Percentiles rank a stretch among this genome's conserved stretches.
Conservation (phyloP, 495 filamentous ascomycete genomes). For the Tuber umbilicatum region DNA sequence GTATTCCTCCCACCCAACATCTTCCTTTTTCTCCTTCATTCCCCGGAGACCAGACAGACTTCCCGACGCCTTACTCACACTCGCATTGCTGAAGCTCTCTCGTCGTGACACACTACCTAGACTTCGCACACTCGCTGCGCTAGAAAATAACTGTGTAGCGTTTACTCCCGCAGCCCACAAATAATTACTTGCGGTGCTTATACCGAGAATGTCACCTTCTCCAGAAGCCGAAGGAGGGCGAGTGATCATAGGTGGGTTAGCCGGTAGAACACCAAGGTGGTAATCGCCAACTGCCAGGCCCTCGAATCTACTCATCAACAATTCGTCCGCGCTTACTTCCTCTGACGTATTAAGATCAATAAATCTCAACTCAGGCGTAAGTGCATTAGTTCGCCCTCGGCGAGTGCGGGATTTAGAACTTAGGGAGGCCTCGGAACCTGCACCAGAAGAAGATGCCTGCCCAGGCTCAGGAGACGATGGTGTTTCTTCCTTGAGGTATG, state of each 20-base stretch:
- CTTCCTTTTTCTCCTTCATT: conserved; percentile 30
- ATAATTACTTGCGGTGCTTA: conserved; percentile 50
- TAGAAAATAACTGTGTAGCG: conserved; percentile 76
- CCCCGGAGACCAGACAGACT: conserved; percentile 16
- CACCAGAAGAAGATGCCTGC: conserved; percentile 29
- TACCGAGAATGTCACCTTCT: conserved; percentile 50
- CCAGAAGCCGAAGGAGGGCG: conserved; percentile 34
- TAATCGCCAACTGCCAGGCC: conserved; percentile 85
- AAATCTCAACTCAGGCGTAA: conserved; percentile 79
- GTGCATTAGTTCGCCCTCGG: conserved; percentile 62
- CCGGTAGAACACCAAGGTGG: conserved; percentile 75
- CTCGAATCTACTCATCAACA: conserved; percentile 78
- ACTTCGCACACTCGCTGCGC: conserved; percentile 74
- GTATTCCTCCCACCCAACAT: conserved; percentile 43
- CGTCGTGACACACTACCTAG: conserved; percentile 56
- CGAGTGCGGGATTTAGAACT: conserved; percentile 53
- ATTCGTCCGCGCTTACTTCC: conserved; percentile 68
- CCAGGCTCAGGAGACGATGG: not conserved
- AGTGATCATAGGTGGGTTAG: conserved; percentile 56
- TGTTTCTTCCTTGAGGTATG: conserved; percentile 58
- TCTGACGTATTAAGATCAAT: conserved; percentile 78
- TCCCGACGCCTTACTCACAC: conserved; percentile 35
- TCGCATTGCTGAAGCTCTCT: conserved; percentile 47
- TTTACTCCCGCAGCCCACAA: conserved; percentile 78
- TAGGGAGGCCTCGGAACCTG: conserved; percentile 42